Base-by-base conservation (phyloP, 164 flowering plant genomes). In the grape (Vitis vinifera) region DNA sequence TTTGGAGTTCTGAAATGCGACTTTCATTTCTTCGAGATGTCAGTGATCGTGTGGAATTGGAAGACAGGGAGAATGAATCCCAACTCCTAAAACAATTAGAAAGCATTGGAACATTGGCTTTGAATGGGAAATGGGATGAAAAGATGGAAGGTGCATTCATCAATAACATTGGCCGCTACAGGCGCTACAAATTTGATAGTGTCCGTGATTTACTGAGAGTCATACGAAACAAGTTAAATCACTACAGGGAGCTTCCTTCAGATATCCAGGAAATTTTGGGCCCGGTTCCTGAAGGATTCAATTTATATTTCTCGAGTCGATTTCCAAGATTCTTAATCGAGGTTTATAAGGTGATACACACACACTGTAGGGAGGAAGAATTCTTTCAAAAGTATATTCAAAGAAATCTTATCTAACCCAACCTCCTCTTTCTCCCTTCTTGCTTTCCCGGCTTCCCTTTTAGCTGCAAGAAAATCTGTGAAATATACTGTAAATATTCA, bases 1-100 rank as follows among this genome's bases (percentile, higher is more conserved):
- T 92, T 59, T 92, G 97, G 97, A 77, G 55, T 73, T 73, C 89
- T 47, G 90, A 87, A 75, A 83, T 16, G 49, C 83, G 91, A 29
- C 87, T 92, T 52, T 84, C 92, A 44, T 92, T 90, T 73, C 90
- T 92, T 67, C 88, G 90, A 53, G 93, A 92, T 61, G 78, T 83
- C 5, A 88, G 97, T 69, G 97, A 92, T 44, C 70, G 92, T 57
- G 83, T 92, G 12, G 93, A 92, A 71, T 49, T 87, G 65, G 95
- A 90, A 68, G 91, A 88, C 61, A 73, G 91, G 60, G 87, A 82
- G 69, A 62, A 27, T 9, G 76, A 76, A 0, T 86, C 95, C 58
- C 83, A 80, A 29, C 76, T 92, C 29, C 63, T 92, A 56, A 75
- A 77, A 51, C 85, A 85, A 62, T 62, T 92, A 58, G 97, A 92